phyloP scores from a whole-genome alignment of 2,329 filamentous ascomycete genomes.

The Colletotrichum viniferum region DNA sequence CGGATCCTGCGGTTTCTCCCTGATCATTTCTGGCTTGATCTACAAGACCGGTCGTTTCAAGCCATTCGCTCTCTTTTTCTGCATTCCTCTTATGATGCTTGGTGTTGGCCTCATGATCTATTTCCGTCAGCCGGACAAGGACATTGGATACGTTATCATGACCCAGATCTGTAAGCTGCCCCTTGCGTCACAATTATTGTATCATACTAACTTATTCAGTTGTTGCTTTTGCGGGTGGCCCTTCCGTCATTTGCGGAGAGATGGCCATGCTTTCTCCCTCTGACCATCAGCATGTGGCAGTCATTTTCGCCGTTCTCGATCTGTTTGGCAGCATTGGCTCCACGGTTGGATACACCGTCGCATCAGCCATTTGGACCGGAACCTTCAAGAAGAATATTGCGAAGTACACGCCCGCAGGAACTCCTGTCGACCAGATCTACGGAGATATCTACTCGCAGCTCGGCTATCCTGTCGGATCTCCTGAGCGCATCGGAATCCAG shows the following conservation, averaged over 20 bases:
- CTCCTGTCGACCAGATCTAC: constrained; percentile 47
- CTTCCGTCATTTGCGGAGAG: constrained; percentile 64
- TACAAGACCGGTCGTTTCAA: constrained; percentile 36
- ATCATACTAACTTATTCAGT: background rate
- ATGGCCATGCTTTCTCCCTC: constrained; percentile 65
- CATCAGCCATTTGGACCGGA: constrained; percentile 68
- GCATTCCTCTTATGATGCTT: constrained; percentile 58
- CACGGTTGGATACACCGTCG: constrained; percentile 63
- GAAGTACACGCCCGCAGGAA: constrained; percentile 51
- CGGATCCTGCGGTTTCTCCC: constrained; percentile 37
- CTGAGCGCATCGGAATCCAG: constrained; percentile 60
- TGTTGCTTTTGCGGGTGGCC: constrained; percentile 63
- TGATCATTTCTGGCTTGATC: constrained; percentile 33
- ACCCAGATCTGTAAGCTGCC: constrained; percentile 55
- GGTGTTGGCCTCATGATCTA: constrained; percentile 64
- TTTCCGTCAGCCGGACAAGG: constrained; percentile 56
- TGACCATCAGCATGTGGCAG: constrained; percentile 65
- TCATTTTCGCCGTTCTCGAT: constrained; percentile 64
- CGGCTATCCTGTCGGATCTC: constrained; percentile 52
- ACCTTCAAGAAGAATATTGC: constrained; percentile 57
- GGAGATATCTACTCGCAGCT: constrained; percentile 57
- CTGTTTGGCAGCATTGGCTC: constrained; percentile 66
- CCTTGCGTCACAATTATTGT: background rate
- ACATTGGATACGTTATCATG: constrained; percentile 60
- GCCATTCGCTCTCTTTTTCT: constrained; percentile 47